Percentiles rank a stretch among this genome's conserved stretches.
Conservation (phyloP, 2,329 filamentous ascomycete genomes). For the Hymenoscyphus linearis region DNA sequence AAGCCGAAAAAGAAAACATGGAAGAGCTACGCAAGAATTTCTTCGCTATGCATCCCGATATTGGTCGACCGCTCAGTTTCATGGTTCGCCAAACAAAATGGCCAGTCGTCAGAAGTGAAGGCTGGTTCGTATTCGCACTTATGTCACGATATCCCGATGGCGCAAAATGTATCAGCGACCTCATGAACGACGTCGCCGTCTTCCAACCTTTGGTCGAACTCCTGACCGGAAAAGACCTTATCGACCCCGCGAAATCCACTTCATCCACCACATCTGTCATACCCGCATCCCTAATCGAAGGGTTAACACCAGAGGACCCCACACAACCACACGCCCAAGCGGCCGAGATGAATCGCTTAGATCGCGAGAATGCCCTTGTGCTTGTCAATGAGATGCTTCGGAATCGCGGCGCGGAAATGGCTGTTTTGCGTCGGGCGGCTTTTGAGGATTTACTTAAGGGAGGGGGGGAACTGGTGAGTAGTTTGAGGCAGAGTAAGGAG, state of each 20-base stretch:
- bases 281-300: conserved; percentile 9
- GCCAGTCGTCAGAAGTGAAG: conserved; percentile 53
- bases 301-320: conserved; percentile 3
- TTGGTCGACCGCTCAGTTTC: conserved; percentile 39
- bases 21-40: conserved; percentile 33
- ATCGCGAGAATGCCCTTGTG: conserved; percentile 58
- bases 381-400: conserved; percentile 51
- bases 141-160: conserved; percentile 50
- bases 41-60: conserved; percentile 29
- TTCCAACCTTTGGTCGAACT: conserved; percentile 42
- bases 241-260: conserved; percentile 17
- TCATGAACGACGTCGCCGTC: conserved; percentile 40
- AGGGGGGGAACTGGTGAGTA: conserved; percentile 37
- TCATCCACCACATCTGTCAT: conserved; percentile 1
- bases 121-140: conserved; percentile 57
- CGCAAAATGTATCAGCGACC: conserved; percentile 39
- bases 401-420: conserved; percentile 38
- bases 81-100: conserved; percentile 54
- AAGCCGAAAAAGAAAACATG: conserved; percentile 29
- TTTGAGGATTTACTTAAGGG: conserved; percentile 46
- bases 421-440: conserved; percentile 35
- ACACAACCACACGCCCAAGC: conserved; percentile 23
- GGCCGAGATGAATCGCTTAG: conserved; percentile 44
- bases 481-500: conserved; percentile 18
- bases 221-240: conserved; percentile 41